Evolutionary conservation across 305 asterid species (phyloP).

Genomic region (Plantago lanceolata): DNA sequence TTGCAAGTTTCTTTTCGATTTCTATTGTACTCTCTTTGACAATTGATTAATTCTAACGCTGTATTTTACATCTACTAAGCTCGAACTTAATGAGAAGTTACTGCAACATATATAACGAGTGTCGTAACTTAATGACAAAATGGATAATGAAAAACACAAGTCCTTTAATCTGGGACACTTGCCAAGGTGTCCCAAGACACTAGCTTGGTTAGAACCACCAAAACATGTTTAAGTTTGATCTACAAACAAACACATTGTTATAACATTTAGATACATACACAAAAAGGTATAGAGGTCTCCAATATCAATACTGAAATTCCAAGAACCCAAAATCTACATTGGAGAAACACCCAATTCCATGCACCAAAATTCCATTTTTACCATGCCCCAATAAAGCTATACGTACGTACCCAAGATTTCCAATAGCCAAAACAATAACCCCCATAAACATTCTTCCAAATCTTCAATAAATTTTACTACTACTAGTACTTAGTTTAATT

Average conservation of each 20-base stretch:
- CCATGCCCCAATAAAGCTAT: slow-evolving; percentile 36
- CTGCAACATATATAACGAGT: no score
- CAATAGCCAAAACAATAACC: slow-evolving; percentile 34
- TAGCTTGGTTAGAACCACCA: slow-evolving; percentile 32
- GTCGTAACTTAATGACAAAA: no score
- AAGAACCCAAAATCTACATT: slow-evolving; percentile 28
- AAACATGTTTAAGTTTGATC: slow-evolving; percentile 21
- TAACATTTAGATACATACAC: slow-evolving; percentile 21
- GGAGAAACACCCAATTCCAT: slow-evolving; percentile 27
- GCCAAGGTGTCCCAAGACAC: slow-evolving; percentile 42
- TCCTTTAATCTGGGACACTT: slow-evolving; percentile 36
- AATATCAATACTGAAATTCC: slow-evolving; percentile 12
- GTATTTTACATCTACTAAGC: no score
- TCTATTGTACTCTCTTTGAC: no score
- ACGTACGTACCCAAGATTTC: slow-evolving; percentile 26
- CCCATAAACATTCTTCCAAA: slow-evolving; percentile 23
- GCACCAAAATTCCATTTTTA: slow-evolving; percentile 23
- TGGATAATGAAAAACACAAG: slow-evolving; percentile 26
- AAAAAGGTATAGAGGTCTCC: slow-evolving; percentile 9
- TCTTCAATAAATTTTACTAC: slow-evolving; percentile 7
- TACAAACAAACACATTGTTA: slow-evolving; percentile 40
- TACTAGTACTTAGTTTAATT: no score
- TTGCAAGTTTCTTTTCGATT: no score
- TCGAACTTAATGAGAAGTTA: no score
- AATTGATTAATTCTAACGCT: no score